Evolutionary conservation across 306 rosid species (phyloP).

Genomic region (Erythrophleum fordii): DNA sequence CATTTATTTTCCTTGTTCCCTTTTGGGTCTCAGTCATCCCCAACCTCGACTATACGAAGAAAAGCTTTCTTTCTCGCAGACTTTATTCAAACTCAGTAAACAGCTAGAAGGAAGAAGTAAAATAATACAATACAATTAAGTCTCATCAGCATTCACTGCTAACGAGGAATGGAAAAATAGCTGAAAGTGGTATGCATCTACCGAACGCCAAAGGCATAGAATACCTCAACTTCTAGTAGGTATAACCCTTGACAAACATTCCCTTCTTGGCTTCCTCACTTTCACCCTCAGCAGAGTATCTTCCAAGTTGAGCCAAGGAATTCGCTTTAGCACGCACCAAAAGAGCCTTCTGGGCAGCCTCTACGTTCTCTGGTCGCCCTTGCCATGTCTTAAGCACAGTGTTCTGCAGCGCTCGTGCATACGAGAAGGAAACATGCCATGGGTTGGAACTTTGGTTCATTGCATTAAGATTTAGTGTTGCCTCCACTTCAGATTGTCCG

Average conservation of each 20-base stretch:
- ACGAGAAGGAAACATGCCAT: conserved; percentile 99
- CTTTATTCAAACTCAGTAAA: conserved; percentile 65
- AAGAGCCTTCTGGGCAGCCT: conserved; percentile 83
- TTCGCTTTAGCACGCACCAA: conserved; percentile 97
- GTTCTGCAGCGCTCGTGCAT: conserved; percentile 96
- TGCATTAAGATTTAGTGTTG: conserved; percentile 90
- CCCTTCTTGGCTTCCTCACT: conserved; percentile 87
- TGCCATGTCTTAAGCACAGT: conserved; percentile 95
- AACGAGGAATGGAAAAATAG: conserved; percentile 6
- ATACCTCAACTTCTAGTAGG: conserved; percentile 55
- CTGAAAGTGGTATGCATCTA: conserved; percentile 30
- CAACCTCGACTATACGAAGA: conserved; percentile 23
- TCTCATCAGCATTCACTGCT: conserved; percentile 37
- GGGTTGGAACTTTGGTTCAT: conserved; percentile 99
- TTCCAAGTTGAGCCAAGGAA: conserved; percentile 96
- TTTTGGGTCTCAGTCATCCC: conserved; percentile 3
- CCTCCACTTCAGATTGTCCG: conserved; percentile 96
- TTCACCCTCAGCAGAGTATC: conserved; percentile 86
- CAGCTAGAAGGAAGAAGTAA: conserved; percentile 30
- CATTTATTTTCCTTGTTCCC: not conserved
- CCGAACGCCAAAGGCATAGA: conserved; percentile 16
- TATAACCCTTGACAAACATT: conserved; percentile 95
- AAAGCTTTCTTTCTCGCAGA: conserved; percentile 40
- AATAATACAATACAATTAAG: conserved; percentile 35
- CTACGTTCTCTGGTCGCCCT: conserved; percentile 78